A percentile compares a stretch with the other conserved stretches of the same genome.
Conservation (phyloP, 1,284 basidiomycete species). For the Rhodotorula sp. region DNA sequence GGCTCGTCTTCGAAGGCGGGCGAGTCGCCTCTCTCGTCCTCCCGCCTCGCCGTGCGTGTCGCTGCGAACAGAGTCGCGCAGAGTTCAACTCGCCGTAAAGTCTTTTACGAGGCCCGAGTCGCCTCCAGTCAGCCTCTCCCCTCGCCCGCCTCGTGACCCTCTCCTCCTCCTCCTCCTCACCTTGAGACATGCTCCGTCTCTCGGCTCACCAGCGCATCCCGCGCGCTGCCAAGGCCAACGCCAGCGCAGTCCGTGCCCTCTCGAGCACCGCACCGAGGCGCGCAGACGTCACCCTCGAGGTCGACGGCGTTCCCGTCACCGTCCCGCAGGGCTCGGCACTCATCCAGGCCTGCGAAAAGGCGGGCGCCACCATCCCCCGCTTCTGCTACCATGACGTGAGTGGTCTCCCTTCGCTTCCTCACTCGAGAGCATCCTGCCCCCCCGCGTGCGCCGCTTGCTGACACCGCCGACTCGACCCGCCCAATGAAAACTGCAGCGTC, state of each 20-base stretch:
- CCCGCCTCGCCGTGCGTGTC: not conserved
- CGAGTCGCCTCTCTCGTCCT: not conserved
- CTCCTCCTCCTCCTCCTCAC: no score
- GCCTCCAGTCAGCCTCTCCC: not conserved
- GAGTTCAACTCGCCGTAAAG: no score
- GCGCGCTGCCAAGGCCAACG: not conserved
- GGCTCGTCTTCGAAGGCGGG: not conserved
- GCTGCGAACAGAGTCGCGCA: not conserved
- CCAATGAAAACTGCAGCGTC: slow-evolving; percentile 54
- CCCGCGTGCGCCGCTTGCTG: not conserved
- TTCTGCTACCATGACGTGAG: slow-evolving; percentile 92
- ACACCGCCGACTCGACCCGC: not conserved
- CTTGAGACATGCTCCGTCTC: slow-evolving; percentile 24
- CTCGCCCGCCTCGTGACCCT: not conserved
- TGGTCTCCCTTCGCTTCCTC: slow-evolving; percentile 22
- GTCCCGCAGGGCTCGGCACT: slow-evolving; percentile 71
- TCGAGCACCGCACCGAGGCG: slow-evolving; percentile 9
- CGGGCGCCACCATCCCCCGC: slow-evolving; percentile 51
- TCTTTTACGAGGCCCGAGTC: not conserved
- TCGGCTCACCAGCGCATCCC: slow-evolving; percentile 4
- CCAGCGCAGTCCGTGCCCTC: slow-evolving; percentile 13
- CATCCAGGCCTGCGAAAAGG: slow-evolving; percentile 81
- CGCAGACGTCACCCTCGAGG: slow-evolving; percentile 43
- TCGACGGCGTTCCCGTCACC: slow-evolving; percentile 45
- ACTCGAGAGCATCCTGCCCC: not conserved